Percentiles rank a stretch among this genome's conserved stretches.
phyloP scores from a whole-genome alignment of 2,329 filamentous ascomycete species.

The Penicillium sp. region DNA sequence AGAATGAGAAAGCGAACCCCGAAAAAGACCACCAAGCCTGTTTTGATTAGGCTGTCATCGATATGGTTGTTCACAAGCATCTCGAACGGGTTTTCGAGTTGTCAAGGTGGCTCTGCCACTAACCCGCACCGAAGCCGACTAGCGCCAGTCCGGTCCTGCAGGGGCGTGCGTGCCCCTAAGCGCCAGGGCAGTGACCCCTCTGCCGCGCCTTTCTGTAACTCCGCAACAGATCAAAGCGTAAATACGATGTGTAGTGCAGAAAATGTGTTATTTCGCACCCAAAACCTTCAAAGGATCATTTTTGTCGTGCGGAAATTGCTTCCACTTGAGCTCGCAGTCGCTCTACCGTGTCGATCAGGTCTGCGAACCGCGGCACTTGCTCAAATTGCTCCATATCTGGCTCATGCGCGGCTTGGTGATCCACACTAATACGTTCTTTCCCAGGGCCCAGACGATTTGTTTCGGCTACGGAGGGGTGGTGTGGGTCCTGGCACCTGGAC shows the following conservation, averaged over 20 bases:
- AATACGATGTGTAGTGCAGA: background rate
- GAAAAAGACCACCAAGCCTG: slow-evolving; percentile 4
- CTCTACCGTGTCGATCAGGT: slow-evolving; percentile 39
- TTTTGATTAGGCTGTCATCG: background rate
- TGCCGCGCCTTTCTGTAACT: slow-evolving; percentile 5
- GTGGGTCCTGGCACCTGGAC: slow-evolving; percentile 28
- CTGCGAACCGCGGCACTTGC: slow-evolving; percentile 27
- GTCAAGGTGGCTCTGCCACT: slow-evolving; percentile 14
- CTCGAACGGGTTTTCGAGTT: slow-evolving; percentile 10
- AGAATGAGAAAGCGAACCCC: background rate
- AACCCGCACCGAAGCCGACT: slow-evolving; percentile 9
- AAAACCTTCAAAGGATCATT: background rate
- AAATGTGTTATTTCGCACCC: background rate
- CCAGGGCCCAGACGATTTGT: slow-evolving; percentile 19
- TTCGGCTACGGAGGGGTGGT: slow-evolving; percentile 25
- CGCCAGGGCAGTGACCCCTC: slow-evolving; percentile 13
- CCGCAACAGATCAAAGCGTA: background rate
- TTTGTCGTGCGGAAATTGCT: slow-evolving; percentile 27
- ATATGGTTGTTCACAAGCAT: slow-evolving; percentile 12
- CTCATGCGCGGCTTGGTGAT: slow-evolving; percentile 27
- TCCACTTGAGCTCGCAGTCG: slow-evolving; percentile 38
- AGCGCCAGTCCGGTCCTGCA: slow-evolving; percentile 8
- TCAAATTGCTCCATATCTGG: slow-evolving; percentile 20
- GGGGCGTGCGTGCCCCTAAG: slow-evolving; percentile 25
- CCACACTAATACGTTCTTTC: slow-evolving; percentile 23